Evolutionary conservation across 2,329 filamentous ascomycete species (phyloP).

Genomic region (Neonectria sp.): DNA sequence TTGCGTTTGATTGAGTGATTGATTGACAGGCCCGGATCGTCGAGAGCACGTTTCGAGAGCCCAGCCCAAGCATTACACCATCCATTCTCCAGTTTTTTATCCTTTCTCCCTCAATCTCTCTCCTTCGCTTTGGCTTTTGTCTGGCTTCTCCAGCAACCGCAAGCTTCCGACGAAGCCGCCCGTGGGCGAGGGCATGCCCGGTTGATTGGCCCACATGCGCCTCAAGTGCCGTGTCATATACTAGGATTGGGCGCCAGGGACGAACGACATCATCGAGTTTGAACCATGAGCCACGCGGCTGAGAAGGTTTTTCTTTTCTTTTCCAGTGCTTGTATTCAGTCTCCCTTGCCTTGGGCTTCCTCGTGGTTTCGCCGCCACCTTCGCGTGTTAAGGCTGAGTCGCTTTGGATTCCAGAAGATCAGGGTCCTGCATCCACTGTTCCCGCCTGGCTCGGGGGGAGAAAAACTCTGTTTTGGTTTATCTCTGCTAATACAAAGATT

Average conservation of each 20-base stretch:
- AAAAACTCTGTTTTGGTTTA: not conserved
- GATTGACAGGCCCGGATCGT: constrained; percentile 27
- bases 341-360: constrained; percentile 23
- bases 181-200: constrained; percentile 32
- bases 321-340: constrained; percentile 18
- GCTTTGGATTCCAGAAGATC: constrained; percentile 6
- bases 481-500: not conserved
- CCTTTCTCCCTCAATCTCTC: not conserved
- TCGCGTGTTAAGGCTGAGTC: constrained; percentile 12
- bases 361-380: not conserved
- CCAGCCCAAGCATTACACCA: constrained; percentile 32
- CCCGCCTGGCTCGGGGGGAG: constrained; percentile 2
- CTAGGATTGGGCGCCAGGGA: constrained; percentile 38
- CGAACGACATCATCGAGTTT: constrained; percentile 32
- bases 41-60: constrained; percentile 33
- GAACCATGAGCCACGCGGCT: constrained; percentile 29
- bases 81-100: constrained; percentile 1
- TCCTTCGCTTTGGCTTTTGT: not conserved
- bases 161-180: constrained; percentile 41
- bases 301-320: constrained; percentile 24
- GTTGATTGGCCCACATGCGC: constrained; percentile 41
- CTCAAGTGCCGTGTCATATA: constrained; percentile 43
- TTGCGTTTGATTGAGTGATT: constrained; percentile 34
- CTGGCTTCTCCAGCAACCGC: constrained; percentile 34
- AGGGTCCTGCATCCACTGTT: constrained; percentile 15